These are phyloP conservation scores for Kwoniella sp. DNA, from an alignment of 768 basidiomycete genomes.

Conservation along the genomic window DNA sequence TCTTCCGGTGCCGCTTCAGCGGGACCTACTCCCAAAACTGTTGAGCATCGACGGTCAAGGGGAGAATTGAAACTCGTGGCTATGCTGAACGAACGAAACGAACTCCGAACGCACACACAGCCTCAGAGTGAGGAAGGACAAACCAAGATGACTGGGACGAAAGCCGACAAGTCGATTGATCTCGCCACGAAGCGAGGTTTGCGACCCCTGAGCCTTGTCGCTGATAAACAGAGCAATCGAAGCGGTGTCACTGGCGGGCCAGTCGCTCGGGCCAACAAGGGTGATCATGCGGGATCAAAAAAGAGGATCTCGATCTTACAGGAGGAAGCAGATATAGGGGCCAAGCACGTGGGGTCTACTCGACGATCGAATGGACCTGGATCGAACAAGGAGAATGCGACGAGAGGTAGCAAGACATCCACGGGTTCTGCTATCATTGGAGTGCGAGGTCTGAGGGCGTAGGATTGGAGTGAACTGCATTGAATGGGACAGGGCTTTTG, in stretches of 20 bases:
- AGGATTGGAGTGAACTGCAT: neutral
- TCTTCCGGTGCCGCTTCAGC: conserved; percentile 5
- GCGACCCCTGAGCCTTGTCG: conserved; percentile 26
- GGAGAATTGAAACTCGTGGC: conserved; percentile 27
- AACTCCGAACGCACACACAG: conserved; percentile 6
- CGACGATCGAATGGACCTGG: conserved; percentile 6
- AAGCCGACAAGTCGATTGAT: conserved; percentile 1
- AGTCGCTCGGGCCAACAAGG: neutral
- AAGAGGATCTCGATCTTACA: conserved; percentile 5
- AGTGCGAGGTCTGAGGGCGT: conserved; percentile 19
- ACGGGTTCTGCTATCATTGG: neutral
- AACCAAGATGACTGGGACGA: too few species aligned
- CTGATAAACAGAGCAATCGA: conserved; percentile 6
- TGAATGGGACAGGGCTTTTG: too few species aligned
- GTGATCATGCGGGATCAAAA: neutral
- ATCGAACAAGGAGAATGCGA: conserved; percentile 22
- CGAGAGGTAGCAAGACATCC: conserved; percentile 7
- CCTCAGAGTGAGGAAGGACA: neutral
- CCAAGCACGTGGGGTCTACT: neutral
- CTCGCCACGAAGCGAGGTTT: conserved; percentile 20
- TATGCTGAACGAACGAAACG: conserved; percentile 21
- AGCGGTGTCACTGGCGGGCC: neutral
- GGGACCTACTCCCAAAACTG: conserved; percentile 14
- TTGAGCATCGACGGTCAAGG: conserved; percentile 11
- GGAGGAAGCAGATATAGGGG: neutral